phyloP scores from a whole-genome alignment of 805 yeast genomes.

The Pichia nanzhaoensis region DNA sequence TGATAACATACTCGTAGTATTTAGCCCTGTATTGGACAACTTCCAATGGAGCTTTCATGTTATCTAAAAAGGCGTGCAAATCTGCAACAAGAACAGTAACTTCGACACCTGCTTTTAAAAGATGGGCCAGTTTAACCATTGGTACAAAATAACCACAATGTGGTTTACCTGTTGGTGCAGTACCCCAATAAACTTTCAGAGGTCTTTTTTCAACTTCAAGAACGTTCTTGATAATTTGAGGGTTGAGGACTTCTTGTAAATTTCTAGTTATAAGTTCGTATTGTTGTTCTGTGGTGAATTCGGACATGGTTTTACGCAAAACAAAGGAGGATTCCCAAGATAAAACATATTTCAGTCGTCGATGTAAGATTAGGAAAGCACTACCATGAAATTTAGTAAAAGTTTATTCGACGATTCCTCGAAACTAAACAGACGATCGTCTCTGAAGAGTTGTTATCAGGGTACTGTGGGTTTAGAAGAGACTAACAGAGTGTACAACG shows the following conservation, averaged over 20 bases:
- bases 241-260: constrained; percentile 87
- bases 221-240: constrained; percentile 77
- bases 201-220: constrained; percentile 78
- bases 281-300: constrained; percentile 52
- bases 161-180: constrained; percentile 98
- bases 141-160: constrained; percentile 99
- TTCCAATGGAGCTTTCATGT: constrained; percentile 97
- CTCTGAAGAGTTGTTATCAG: too few relatives aligned
- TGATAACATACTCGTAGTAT: constrained; percentile 79
- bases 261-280: constrained; percentile 73
- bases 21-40: constrained; percentile 82
- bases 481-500: too few relatives aligned
- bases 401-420: too few relatives aligned
- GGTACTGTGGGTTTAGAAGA: too few relatives aligned
- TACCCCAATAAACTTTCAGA: constrained; percentile 93
- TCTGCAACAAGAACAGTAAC: constrained; percentile 90
- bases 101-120: constrained; percentile 92
- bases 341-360: not conserved
- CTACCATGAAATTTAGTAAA: too few relatives aligned
- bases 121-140: constrained; percentile 93
- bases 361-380: too few relatives aligned
- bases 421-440: not conserved
- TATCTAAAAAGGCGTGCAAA: constrained; percentile 92
- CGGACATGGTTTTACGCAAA: constrained; percentile 15
- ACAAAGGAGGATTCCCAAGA: not conserved